Base-by-base conservation (phyloP, 108 stramenopile species). In the Conticribra guillardii region DNA sequence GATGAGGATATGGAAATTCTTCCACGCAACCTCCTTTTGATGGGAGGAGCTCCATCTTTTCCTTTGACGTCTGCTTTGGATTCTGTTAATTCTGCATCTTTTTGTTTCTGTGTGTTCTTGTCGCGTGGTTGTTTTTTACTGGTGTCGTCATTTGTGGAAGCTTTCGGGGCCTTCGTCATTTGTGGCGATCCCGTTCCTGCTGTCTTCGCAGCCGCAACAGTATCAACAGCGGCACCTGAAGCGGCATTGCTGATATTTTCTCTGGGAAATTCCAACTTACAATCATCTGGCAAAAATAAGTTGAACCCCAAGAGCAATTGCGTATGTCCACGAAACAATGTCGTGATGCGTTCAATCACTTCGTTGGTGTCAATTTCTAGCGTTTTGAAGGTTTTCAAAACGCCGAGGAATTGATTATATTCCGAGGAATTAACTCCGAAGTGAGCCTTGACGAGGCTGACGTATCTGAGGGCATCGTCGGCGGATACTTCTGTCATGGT, bases 371-470 rank as follows among this genome's bases (percentile, higher is more conserved):
- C 50, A 51, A 11, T 51, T 19, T n/a, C 4, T 15, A 4, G 4
- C 23, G 26, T 24, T 17, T 49, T 24, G 51, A 52, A 65, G 19
- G 5, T 50, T 27, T 50, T 48, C 1, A 65, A 50, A 19, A 65
- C 4, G 51, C 50, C 37, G 31, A 65, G 64, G 32, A 65, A 65
- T 32, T 32, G 33, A 8, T 27, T 47, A 31, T 65, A 65, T 47
- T 50, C 48, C 19, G 64, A 50, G 16, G 45, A 34, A 4, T 47
- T 65, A 23, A 33, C 18, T 48, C 64, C 64, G 17, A 65, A 49
- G 23, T 51, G 33, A 19, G 32, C 2, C 22, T 65, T 65, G 51
- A 65, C 47, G 51, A 16, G 64, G 51, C 49, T 47, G 34, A 65
- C 50, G 51, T 65, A 65, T 28, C 51, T 32, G 33, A 48, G 64